Evolutionary conservation across 805 yeast species (phyloP), one percentile per base, ranked within the genome.

Genomic region (Yarrowia alimentaria): DNA sequence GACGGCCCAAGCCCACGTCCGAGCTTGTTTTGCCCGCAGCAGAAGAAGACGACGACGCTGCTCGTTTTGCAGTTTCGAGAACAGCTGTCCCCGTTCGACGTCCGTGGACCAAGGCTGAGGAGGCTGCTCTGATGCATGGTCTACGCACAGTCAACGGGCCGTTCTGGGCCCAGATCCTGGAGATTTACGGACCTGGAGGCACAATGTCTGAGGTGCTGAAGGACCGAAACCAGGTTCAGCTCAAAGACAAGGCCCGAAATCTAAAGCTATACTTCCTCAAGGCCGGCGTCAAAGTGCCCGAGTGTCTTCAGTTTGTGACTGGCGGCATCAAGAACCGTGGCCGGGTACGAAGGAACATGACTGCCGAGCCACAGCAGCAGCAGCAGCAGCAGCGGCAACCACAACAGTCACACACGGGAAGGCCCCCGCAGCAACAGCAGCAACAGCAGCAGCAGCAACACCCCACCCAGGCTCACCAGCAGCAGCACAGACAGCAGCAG

Each of bases 181-280:
- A 86, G 60, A 68, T 85, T n/a, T 85, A 84, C 64, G 99, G 99
- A 1, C 85, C 95, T 4, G 98, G 98, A 7, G 99, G 99, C 4
- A 76, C 82, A 37, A 74, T 84, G 19, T 80, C 82, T 31, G 98
- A 93, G 64, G 78, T 81, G 1, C 73, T 93, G 58, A 91, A 88
- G 66, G 85, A 88, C 63, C 74, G 99, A 63, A 83, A 85, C 4
- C 95, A 89, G 61, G 87, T 91, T 13, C 99, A 93, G 64, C 73
- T 93, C 53, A 93, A 93, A 65, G 99, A 93, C 64, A 93, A 93
- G 64, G 98, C 98, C 0, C 76, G 99, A 57, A 93, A 93, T 63
- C 85, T 96, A 88, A 93, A 93, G 64, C 77, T 90, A 78, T 81
- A 82, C 57, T 88, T 83, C 63, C 69, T 89, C 53, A 85, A 88